phyloP scores from a whole-genome alignment of 805 yeast species.

The Yarrowia bubula region DNA sequence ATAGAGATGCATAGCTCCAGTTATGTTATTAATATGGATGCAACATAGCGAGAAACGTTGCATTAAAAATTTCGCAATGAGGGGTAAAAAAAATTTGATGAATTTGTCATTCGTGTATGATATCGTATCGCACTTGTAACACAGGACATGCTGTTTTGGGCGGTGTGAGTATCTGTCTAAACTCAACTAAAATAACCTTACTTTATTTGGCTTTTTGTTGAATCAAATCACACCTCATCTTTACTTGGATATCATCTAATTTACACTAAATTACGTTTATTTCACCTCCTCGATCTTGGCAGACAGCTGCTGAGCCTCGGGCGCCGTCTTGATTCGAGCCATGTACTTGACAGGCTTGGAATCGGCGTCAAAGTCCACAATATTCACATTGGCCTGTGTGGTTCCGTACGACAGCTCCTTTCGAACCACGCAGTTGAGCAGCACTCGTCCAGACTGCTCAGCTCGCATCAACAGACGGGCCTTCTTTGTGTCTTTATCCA shows the following conservation, averaged over 20 bases:
- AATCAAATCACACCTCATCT: neutral
- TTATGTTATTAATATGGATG: too few species aligned
- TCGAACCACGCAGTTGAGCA: conserved; percentile 64
- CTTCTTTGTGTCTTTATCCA: conserved; percentile 57
- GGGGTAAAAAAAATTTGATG: too few species aligned
- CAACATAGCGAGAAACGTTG: too few species aligned
- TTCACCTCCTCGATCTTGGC: conserved; percentile 27
- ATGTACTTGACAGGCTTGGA: conserved; percentile 63
- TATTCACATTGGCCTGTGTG: conserved; percentile 57
- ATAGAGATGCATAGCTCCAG: too few species aligned
- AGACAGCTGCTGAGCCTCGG: conserved; percentile 56
- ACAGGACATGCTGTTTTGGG: too few species aligned
- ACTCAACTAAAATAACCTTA: too few species aligned
- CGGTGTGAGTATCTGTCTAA: too few species aligned
- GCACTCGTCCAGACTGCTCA: conserved; percentile 79
- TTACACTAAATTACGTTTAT: neutral
- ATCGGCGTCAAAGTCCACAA: conserved; percentile 56
- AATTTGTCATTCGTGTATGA: too few species aligned
- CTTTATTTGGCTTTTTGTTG: neutral
- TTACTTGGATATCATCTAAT: neutral
- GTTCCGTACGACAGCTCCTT: conserved; percentile 56
- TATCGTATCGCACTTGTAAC: too few species aligned
- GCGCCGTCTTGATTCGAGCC: conserved; percentile 72
- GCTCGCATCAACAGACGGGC: conserved; percentile 76
- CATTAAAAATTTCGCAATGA: too few species aligned